These are phyloP conservation scores for Microbotryum lychnidis-dioicae DNA, from an alignment of 1,284 basidiomycete genomes.

Conservation along the genomic window DNA sequence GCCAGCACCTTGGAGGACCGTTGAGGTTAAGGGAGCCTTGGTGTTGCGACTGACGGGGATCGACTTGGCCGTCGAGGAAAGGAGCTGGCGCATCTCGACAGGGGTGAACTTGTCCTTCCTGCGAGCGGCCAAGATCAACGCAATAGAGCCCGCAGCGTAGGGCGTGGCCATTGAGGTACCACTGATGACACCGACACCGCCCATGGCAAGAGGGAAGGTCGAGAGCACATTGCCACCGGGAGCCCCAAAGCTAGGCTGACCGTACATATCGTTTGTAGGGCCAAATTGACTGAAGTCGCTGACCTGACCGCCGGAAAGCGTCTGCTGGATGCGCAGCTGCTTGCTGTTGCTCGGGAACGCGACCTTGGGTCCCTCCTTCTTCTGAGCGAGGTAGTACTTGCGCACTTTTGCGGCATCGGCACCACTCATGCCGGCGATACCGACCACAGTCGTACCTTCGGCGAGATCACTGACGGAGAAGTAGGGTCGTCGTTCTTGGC, in stretches of 20 bases:
- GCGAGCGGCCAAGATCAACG: slow-evolving; percentile 51
- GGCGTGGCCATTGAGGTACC: slow-evolving; percentile 41
- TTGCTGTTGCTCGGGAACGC: slow-evolving; percentile 35
- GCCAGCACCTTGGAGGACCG: slow-evolving; percentile 44
- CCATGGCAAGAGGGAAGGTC: slow-evolving; percentile 48
- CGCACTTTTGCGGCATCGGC: no score
- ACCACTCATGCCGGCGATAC: no score
- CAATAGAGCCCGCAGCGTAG: slow-evolving; percentile 53
- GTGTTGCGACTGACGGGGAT: slow-evolving; percentile 49
- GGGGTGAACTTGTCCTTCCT: slow-evolving; percentile 46
- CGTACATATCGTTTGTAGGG: slow-evolving; percentile 54
- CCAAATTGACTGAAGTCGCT: slow-evolving; percentile 50
- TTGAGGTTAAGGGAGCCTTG: slow-evolving; percentile 38
- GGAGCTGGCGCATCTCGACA: slow-evolving; percentile 47
- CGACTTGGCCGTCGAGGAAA: slow-evolving; percentile 54
- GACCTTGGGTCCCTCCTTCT: no score
- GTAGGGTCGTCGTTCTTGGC: no score
- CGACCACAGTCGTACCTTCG: no score
- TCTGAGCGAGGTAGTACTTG: no score
- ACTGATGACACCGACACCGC: slow-evolving; percentile 46
- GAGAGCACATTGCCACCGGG: slow-evolving; percentile 56
- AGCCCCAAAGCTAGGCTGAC: slow-evolving; percentile 53
- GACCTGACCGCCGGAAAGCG: slow-evolving; percentile 47
- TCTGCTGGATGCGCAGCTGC: slow-evolving; percentile 20
- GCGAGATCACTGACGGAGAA: no score